phyloP scores from a whole-genome alignment of 2,329 filamentous ascomycete genomes.

The Paecilomyces sp. region DNA sequence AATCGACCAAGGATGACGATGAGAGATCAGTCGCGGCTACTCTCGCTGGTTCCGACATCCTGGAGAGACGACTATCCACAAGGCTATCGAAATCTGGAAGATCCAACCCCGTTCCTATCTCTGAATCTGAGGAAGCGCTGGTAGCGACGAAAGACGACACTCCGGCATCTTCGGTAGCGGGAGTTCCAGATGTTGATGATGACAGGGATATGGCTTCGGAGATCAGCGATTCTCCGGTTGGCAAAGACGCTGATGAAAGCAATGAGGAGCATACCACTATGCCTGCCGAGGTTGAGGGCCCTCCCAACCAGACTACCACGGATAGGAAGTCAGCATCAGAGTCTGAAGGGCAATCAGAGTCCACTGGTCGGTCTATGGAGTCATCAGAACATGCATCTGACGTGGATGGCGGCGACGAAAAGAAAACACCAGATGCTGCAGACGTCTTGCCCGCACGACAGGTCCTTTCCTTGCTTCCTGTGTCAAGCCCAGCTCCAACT shows the following conservation, averaged over 20 bases:
- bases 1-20: conserved; percentile 38
- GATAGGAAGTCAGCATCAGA: neutral
- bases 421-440: neutral
- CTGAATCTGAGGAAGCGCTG: conserved; percentile 31
- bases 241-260: neutral
- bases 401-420: neutral
- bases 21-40: conserved; percentile 63
- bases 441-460: neutral
- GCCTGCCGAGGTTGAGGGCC: neutral
- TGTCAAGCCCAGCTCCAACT: neutral
- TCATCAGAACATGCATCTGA: neutral
- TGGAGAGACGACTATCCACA: conserved; percentile 20
- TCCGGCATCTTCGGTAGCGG: conserved; percentile 16
- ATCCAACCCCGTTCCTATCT: conserved; percentile 12
- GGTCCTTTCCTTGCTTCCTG: conserved; percentile 1
- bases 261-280: neutral
- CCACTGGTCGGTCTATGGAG: neutral
- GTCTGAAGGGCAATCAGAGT: neutral
- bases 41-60: conserved; percentile 30
- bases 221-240: neutral
- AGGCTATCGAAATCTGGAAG: conserved; percentile 16
- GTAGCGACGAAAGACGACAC: conserved; percentile 11
- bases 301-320: neutral
- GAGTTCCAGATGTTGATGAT: conserved; percentile 15
- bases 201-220: conserved; percentile 10